phyloP scores from a whole-genome alignment of 2,329 filamentous ascomycete species.

The Thelonectria olida region DNA sequence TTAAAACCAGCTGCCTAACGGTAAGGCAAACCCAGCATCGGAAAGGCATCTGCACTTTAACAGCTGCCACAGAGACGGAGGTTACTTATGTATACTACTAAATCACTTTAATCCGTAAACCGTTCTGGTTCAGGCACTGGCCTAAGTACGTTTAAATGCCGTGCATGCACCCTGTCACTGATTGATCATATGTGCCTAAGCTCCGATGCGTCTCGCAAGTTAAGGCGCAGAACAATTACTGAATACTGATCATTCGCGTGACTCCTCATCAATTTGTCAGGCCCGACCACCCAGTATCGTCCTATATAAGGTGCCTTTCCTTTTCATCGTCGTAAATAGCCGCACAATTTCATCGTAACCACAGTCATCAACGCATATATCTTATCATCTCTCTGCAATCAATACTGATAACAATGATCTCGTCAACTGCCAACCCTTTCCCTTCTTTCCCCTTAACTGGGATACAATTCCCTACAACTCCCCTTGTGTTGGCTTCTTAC shows the following conservation, averaged over 20 bases:
- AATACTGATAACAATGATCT: background rate
- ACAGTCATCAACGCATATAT: background rate
- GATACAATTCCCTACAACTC: constrained; percentile 1
- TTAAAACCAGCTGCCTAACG: background rate
- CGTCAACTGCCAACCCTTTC: constrained; percentile 1
- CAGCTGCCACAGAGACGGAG: background rate
- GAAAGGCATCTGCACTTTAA: background rate
- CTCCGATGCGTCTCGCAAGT: background rate
- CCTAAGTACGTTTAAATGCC: background rate
- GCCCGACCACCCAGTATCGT: background rate
- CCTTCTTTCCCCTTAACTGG: constrained; percentile 2
- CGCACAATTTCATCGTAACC: background rate
- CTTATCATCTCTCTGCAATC: background rate
- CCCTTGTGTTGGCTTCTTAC: constrained; percentile 3
- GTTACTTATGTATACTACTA: background rate
- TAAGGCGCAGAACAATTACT: background rate
- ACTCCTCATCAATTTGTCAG: background rate
- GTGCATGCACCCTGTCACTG: background rate
- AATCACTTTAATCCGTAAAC: background rate
- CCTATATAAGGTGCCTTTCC: background rate
- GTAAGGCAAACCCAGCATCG: background rate
- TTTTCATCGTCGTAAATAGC: background rate
- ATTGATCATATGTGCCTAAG: background rate
- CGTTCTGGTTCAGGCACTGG: background rate
- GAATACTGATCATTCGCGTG: background rate